These are phyloP conservation scores for Gliomastix tumulicola DNA, from an alignment of 2,329 filamentous ascomycete species.

Conservation along the genomic window DNA sequence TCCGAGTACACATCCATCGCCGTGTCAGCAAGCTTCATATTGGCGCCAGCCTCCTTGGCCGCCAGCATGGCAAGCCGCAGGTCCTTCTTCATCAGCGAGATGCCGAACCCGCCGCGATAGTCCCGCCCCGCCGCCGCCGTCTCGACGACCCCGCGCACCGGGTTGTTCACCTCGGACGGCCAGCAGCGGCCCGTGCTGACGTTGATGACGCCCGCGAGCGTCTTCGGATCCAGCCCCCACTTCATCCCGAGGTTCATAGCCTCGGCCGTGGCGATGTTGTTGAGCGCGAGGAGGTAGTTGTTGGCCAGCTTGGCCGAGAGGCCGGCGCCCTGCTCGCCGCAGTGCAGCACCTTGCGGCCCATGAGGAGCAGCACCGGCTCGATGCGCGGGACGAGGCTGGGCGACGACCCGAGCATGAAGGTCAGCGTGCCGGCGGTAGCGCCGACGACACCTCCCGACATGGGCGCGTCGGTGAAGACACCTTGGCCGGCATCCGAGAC, in stretches of 20 bases:
- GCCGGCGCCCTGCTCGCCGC: conserved; percentile 77
- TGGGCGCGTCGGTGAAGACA: conserved; percentile 86
- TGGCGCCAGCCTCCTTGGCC: conserved; percentile 59
- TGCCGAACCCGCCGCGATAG: conserved; percentile 71
- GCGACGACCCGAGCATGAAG: conserved; percentile 83
- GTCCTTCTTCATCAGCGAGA: conserved; percentile 77
- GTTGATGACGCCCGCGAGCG: conserved; percentile 81
- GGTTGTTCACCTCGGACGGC: conserved; percentile 95
- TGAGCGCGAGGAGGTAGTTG: conserved; percentile 91
- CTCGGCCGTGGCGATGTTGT: conserved; percentile 70
- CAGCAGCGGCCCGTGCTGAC: conserved; percentile 91
- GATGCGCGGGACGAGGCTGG: conserved; percentile 53
- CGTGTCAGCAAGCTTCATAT: conserved; percentile 55
- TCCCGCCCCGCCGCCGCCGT: conserved; percentile 68
- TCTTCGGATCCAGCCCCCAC: conserved; percentile 53
- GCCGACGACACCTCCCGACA: conserved; percentile 94
- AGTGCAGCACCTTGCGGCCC: conserved; percentile 80
- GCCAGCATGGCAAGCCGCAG: conserved; percentile 66
- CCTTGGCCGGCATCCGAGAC: conserved; percentile 60
- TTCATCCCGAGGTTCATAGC: conserved; percentile 59
- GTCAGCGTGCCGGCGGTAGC: conserved; percentile 82
- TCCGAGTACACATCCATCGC: conserved; percentile 62
- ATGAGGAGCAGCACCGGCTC: conserved; percentile 69
- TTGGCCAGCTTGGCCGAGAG: conserved; percentile 92
- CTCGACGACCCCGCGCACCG: conserved; percentile 76